Evolutionary conservation across 2,329 filamentous ascomycete species (phyloP), one percentile per base, ranked within the genome.

Genomic region (Colletotrichum zoysiae): DNA sequence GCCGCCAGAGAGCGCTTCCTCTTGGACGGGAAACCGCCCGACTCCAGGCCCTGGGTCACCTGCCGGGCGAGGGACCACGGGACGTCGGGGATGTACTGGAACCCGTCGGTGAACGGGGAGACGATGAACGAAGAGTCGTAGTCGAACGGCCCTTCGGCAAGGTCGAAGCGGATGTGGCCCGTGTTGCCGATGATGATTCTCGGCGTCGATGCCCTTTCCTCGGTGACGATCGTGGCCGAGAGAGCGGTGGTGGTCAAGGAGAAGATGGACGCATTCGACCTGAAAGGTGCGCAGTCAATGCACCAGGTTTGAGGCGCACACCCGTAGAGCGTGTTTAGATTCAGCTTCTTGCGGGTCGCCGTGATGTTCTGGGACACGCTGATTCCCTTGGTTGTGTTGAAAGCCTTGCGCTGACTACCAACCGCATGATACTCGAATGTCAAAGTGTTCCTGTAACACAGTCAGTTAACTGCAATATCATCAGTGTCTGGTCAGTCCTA

Each of bases 121-220:
- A 89, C 86, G 74, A 89, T 89, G 78, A 86, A 89, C 56, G 79
- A 82, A 70, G 84, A 82, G 53, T 85, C 84, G 23, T 80, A 85
- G 0, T 89, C 91, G 76, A 91, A 92, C 0, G 88, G 88, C 0
- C 90, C 90, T 78, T 91, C 84, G 71, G 88, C 84, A 16, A 92
- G 79, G 74, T 92, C 89, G 75, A 91, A 91, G 2, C 89, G 86
- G 33, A 91, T 84, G 42, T 83, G 84, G 35, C 89, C 89, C 0
- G 88, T 90, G 78, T 91, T 92, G 72, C 86, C 84, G 73, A 91
- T 84, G 71, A 91, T 85, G 56, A 91, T 81, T 40, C 89, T 85
- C 1, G 89, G 67, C 0, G 62, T 70, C 9, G 67, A 5, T 81
- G 35, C 80, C 84, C 66, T 85, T 80, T 50, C 82, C 80, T n/a